Percentiles rank a stretch among this genome's conserved stretches.
These are phyloP conservation scores for Symbiodinium natans DNA, from an alignment of 73 alveolate genomes.

Conservation along the genomic window DNA sequence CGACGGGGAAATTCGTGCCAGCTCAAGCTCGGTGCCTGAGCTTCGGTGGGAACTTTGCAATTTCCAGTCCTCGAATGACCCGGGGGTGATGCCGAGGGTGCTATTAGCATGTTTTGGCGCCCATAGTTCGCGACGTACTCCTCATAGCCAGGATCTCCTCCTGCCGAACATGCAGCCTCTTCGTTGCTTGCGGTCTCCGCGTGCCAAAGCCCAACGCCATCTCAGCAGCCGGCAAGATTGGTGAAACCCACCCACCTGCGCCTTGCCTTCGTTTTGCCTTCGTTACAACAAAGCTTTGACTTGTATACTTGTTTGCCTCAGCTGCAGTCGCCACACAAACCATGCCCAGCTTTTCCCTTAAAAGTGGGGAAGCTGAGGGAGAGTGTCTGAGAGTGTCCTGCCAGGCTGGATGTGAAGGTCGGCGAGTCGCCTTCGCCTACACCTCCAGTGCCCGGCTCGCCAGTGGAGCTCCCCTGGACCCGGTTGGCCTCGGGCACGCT, in stretches of 20 bases:
- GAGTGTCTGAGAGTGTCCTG: too few relatives aligned
- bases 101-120: too few relatives aligned
- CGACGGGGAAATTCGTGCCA: too few relatives aligned
- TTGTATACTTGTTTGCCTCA: too few relatives aligned
- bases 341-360: not conserved
- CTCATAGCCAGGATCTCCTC: not conserved
- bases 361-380: too few relatives aligned
- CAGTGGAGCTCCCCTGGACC: not conserved
- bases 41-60: too few relatives aligned
- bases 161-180: not conserved
- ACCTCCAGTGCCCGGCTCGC: not conserved
- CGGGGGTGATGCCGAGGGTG: too few relatives aligned
- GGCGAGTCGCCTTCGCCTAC: slow-evolving; percentile 1
- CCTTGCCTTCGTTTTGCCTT: not conserved
- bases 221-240: not conserved
- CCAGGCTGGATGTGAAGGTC: not conserved
- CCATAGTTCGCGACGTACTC: not conserved
- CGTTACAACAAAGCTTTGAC: too few relatives aligned
- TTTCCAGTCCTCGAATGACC: too few relatives aligned
- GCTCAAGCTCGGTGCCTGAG: too few relatives aligned
- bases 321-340: not conserved
- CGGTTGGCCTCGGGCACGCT: not conserved
- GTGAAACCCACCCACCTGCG: not conserved
- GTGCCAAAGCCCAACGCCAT: not conserved
- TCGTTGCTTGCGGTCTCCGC: not conserved